Conservation (phyloP, 331 rosid species). For the Malus hybrid region DNA sequence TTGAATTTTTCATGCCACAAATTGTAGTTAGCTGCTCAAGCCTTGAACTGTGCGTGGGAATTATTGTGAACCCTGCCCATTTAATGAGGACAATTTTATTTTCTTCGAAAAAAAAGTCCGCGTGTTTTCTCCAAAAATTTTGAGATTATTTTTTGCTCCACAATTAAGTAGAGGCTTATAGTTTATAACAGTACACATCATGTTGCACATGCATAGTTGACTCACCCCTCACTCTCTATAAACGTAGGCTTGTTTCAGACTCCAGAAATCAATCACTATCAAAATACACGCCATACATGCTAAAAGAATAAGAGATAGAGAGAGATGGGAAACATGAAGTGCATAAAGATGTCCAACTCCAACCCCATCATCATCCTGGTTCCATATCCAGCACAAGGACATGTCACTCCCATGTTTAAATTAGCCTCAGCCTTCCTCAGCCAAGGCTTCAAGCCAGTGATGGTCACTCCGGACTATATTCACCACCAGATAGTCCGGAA, state of each 20-base stretch:
- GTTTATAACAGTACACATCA: not conserved
- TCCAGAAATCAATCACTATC: not conserved
- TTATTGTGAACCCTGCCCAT: too few species aligned
- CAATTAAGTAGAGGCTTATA: not conserved
- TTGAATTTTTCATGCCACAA: too few species aligned
- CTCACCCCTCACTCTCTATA: not conserved
- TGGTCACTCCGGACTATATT: conserved; percentile 43
- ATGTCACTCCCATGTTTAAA: conserved; percentile 72
- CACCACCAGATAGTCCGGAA: conserved; percentile 24
- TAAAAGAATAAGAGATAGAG: not conserved
- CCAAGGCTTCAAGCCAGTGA: conserved; percentile 36
- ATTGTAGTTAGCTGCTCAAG: too few species aligned
- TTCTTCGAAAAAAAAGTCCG: too few species aligned
- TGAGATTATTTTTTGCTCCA: too few species aligned
- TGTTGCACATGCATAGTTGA: conserved; percentile 11
- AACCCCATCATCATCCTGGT: conserved; percentile 37
- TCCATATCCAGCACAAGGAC: conserved; percentile 91
- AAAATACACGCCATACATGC: not conserved
- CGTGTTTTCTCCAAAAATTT: too few species aligned
- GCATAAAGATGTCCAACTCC: not conserved
- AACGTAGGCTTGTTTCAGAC: not conserved
- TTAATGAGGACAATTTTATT: too few species aligned
- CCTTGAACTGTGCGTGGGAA: too few species aligned
- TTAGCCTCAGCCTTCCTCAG: conserved; percentile 35
- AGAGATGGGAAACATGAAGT: conserved; percentile 20